Conservation (phyloP, 345 rosid genomes). For the Erysimum cheiranthoides region DNA sequence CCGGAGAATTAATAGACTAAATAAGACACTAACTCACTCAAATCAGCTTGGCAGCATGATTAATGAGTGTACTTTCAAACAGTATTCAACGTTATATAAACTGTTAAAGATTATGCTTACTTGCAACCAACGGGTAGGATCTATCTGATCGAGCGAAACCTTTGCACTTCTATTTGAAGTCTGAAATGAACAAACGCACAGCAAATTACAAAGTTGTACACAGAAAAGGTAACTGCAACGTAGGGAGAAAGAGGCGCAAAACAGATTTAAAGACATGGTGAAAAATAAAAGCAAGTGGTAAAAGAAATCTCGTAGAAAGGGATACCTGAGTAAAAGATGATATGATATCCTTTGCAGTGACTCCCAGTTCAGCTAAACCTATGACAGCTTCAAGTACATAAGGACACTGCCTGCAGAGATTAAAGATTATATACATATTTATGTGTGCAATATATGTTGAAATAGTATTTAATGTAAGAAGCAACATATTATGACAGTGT, state of each 20-base stretch:
- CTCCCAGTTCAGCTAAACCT: slow-evolving; percentile 95
- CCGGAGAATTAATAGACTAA: neutral
- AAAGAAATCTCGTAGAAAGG: slow-evolving; percentile 23
- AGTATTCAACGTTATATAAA: slow-evolving; percentile 5
- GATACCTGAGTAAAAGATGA: slow-evolving; percentile 83
- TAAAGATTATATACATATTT: slow-evolving; percentile 9
- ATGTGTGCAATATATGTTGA: neutral
- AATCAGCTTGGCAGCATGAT: neutral
- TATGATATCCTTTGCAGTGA: slow-evolving; percentile 79
- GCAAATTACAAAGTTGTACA: slow-evolving; percentile 1
- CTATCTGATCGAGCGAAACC: slow-evolving; percentile 76
- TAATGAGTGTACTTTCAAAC: slow-evolving; percentile 1
- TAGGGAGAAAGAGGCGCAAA: neutral
- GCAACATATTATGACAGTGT: slow-evolving; percentile 22
- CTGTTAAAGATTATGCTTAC: slow-evolving; percentile 55
- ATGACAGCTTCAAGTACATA: slow-evolving; percentile 78
- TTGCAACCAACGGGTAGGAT: slow-evolving; percentile 93
- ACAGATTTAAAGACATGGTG: neutral
- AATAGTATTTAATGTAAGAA: neutral
- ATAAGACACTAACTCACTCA: slow-evolving; percentile 3
- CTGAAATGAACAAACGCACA: slow-evolving; percentile 52
- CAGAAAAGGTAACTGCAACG: neutral
- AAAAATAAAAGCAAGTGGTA: neutral
- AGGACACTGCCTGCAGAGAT: slow-evolving; percentile 79
- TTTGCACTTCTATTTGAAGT: slow-evolving; percentile 73